phyloP scores from a whole-genome alignment of 306 rosid species.

The Acacia melanoxylon region DNA sequence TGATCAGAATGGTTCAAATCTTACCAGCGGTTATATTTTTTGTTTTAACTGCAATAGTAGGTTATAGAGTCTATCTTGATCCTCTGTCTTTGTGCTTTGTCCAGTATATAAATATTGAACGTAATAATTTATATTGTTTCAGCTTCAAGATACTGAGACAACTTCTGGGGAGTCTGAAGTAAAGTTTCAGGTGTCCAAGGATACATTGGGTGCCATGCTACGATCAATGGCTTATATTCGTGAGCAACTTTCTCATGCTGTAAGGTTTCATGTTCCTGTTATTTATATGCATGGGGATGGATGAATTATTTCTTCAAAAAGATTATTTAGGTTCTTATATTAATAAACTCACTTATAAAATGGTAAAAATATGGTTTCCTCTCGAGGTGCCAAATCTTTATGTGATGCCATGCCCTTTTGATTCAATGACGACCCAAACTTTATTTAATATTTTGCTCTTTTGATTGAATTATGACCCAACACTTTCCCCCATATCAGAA shows the following conservation, averaged over 20 bases:
- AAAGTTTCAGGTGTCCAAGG: conserved; percentile 90
- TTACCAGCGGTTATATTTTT: neutral
- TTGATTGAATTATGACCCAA: neutral
- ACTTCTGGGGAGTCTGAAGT: conserved; percentile 86
- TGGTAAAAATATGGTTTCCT: neutral
- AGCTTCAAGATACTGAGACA: conserved; percentile 86
- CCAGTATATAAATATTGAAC: conserved; percentile 14
- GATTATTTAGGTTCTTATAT: neutral
- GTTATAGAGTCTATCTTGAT: conserved; percentile 18
- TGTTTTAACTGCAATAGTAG: conserved; percentile 3
- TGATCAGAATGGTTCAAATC: neutral
- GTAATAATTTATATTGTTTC: conserved; percentile 33
- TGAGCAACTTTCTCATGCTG: conserved; percentile 80
- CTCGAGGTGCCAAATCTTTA: neutral
- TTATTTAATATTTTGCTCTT: neutral
- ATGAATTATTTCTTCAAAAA: neutral
- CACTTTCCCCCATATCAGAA: neutral
- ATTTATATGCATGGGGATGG: conserved; percentile 10
- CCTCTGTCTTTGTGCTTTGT: conserved; percentile 3
- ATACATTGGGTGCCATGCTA: conserved; percentile 89
- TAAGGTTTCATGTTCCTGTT: conserved; percentile 46
- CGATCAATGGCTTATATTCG: conserved; percentile 97
- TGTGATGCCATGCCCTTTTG: neutral
- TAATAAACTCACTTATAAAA: neutral
- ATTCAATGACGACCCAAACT: neutral